Evolutionary conservation across 768 basidiomycete species (phyloP).

Genomic region (Xerocomellus chrysenteron): DNA sequence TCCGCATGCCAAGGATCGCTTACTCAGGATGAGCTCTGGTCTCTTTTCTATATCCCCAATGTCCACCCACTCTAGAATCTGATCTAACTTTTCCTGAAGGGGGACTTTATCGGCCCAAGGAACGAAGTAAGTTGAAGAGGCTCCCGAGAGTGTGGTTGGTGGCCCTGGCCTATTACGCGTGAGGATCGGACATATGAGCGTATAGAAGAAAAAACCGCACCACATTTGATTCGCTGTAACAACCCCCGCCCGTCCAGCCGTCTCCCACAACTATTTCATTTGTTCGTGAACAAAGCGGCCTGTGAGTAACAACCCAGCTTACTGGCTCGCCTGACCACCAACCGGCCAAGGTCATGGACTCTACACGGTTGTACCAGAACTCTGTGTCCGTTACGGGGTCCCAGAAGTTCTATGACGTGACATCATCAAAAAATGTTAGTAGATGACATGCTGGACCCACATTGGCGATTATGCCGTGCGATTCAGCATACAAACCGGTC

Average conservation of each 20-base stretch:
- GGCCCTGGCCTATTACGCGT: conserved; percentile 71
- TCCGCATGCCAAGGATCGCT: conserved; percentile 12
- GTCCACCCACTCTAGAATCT: conserved; percentile 82
- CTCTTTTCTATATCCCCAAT: conserved; percentile 59
- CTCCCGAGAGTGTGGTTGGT: conserved; percentile 62
- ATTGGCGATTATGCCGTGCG: conserved; percentile 90
- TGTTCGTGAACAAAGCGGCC: neutral
- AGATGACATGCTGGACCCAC: conserved; percentile 38
- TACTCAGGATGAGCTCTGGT: conserved; percentile 77
- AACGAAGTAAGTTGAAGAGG: conserved; percentile 69
- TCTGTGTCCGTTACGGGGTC: conserved; percentile 62
- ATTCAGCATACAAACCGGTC: conserved; percentile 88
- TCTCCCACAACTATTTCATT: conserved; percentile 80
- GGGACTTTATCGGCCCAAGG: conserved; percentile 68
- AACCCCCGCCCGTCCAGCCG: conserved; percentile 68
- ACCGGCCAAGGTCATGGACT: conserved; percentile 58
- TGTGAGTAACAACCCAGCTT: conserved; percentile 23
- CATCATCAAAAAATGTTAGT: neutral
- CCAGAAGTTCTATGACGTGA: conserved; percentile 70
- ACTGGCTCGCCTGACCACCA: conserved; percentile 96
- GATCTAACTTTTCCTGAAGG: conserved; percentile 66
- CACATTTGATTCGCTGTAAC: conserved; percentile 91
- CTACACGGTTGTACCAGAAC: conserved; percentile 69
- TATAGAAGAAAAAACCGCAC: conserved; percentile 40
- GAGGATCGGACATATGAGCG: neutral